These are phyloP conservation scores for Populus hybrid DNA, from an alignment of 441 rosid species.

Conservation along the genomic window DNA sequence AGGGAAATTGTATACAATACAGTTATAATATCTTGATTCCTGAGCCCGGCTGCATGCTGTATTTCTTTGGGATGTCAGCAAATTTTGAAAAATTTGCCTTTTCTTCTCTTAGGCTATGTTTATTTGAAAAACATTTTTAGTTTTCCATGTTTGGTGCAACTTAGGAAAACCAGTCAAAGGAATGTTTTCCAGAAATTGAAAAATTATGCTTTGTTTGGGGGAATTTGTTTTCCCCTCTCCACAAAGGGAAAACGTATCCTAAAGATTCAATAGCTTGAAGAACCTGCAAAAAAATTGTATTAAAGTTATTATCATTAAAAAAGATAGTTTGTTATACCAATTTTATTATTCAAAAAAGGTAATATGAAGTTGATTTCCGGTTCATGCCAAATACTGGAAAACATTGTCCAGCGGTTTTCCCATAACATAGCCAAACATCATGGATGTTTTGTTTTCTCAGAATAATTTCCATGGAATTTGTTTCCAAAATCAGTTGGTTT, in stretches of 20 bases:
- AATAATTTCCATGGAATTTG: neutral
- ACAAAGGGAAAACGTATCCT: neutral
- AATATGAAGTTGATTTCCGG: neutral
- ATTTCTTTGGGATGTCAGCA: neutral
- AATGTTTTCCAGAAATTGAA: neutral
- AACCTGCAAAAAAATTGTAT: neutral
- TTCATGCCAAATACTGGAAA: neutral
- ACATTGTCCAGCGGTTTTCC: neutral
- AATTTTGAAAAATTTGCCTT: neutral
- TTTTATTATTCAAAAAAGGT: neutral
- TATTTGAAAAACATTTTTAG: neutral
- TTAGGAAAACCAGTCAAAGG: neutral
- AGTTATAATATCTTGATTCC: neutral
- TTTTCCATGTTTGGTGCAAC: neutral
- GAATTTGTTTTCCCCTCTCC: neutral
- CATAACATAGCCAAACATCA: too few species aligned
- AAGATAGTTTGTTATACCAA: neutral
- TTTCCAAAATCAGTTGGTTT: neutral
- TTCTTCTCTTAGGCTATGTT: neutral
- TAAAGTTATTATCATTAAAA: neutral
- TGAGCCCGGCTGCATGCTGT: neutral
- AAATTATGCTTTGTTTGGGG: neutral
- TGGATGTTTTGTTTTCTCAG: neutral
- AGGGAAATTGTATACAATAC: neutral
- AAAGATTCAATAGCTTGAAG: neutral